Evolutionary conservation across 2,329 filamentous ascomycete genomes (phyloP), one percentile per base, ranked within the genome.

Genomic region (Ophiostoma angusticollis): DNA sequence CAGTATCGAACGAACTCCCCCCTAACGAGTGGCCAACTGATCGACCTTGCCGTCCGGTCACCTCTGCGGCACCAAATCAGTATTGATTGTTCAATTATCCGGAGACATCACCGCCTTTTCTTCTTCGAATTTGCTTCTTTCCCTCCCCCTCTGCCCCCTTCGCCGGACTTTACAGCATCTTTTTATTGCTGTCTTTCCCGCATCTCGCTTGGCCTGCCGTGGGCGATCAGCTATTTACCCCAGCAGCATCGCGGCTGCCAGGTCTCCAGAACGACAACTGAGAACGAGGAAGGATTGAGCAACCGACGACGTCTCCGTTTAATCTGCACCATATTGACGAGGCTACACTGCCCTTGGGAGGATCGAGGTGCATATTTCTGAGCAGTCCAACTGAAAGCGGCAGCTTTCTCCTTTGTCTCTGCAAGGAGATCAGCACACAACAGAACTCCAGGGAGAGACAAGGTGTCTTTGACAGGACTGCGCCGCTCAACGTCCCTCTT

Each of bases 401-500:
- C 38, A 35, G 31, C 21, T 16, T 16, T 23, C 14, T 29, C 17
- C 21, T 37, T 13, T 24, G 3, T 17, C 29, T 19, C 31, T 41
- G 21, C 32, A 35, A 35, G 38, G 32, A 16, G 31, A 40, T 19
- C 27, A 32, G 21, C 31, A 36, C 27, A 27, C 32, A 31, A 35
- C 13, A 38, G 22, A n/a, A 31, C 38, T 16, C 32, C 31, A 27
- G 32, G 27, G 11, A 24, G 14, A 25, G 28, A 17, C 12, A 14
- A n/a, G n/a, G 21, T n/a, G 21, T 24, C 11, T 9, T 11, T 25
- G 14, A 17, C 21, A 37, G 31, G 22, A 23, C 36, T 42, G 33
- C 39, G 35, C 33, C 43, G 43, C 40, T 35, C 31, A 18, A 39
- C 35, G 23, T 27, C 39, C 32, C 39, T 39, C 36, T 40, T 43